Evolutionary conservation across 495 filamentous ascomycete species (phyloP).

Genomic region (Neurospora tetrasperma): DNA sequence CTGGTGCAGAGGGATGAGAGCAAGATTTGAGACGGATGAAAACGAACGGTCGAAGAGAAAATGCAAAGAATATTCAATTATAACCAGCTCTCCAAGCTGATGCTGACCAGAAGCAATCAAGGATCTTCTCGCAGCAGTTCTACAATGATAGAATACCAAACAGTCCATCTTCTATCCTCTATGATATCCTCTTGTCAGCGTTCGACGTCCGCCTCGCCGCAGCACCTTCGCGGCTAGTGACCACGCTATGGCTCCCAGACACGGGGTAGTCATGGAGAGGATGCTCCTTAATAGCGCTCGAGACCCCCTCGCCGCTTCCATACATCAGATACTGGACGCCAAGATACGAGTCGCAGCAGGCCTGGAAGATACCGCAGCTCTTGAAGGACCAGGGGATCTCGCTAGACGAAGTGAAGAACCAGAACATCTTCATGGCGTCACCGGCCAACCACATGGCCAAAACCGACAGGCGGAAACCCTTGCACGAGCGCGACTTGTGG

Average conservation of each 20-base stretch:
- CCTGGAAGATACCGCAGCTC: constrained; percentile 86
- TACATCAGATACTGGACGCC: constrained; percentile 83
- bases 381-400: constrained; percentile 85
- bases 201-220: constrained; percentile 29
- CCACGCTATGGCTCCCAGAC: not conserved
- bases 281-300: constrained; percentile 14
- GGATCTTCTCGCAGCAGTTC: not conserved
- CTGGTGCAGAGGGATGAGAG: not conserved
- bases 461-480: constrained; percentile 81
- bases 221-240: not conserved
- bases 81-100: not conserved
- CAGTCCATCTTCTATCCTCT: not conserved
- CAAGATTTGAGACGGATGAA: not conserved
- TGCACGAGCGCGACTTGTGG: constrained; percentile 65
- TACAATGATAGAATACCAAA: not conserved
- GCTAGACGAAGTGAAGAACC: constrained; percentile 66
- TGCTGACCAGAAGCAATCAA: not conserved
- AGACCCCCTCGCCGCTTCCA: constrained; percentile 40
- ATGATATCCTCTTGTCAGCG: constrained; percentile 23
- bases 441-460: constrained; percentile 81
- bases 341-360: constrained; percentile 69
- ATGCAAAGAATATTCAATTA: not conserved
- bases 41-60: not conserved
- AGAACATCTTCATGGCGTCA: constrained; percentile 92
- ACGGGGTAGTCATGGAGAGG: constrained; percentile 7